These are phyloP conservation scores for Neurospora tetrasperma DNA, from an alignment of 495 filamentous ascomycete genomes.

Conservation along the genomic window DNA sequence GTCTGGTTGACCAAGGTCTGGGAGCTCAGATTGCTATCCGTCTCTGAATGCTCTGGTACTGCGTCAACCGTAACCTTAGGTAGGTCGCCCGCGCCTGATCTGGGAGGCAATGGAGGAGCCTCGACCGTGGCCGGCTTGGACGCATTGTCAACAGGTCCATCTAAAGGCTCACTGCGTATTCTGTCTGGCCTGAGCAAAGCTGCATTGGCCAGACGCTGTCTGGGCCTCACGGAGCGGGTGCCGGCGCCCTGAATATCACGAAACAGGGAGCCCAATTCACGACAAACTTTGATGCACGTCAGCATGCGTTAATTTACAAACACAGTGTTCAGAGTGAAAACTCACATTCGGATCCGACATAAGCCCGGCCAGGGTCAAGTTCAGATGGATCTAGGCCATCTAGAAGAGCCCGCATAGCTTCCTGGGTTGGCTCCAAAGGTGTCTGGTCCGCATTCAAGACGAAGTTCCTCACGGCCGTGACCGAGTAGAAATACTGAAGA, in stretches of 20 bases:
- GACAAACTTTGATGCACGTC: slow-evolving; percentile 43
- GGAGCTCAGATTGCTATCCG: slow-evolving; percentile 29
- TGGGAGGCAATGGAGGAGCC: slow-evolving; percentile 22
- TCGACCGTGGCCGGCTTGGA: not conserved
- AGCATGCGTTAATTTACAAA: not conserved
- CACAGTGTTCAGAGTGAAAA: slow-evolving; percentile 4
- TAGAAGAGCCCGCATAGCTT: slow-evolving; percentile 48
- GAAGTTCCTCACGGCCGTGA: slow-evolving; percentile 72
- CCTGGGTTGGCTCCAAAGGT: slow-evolving; percentile 50
- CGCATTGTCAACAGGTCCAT: not conserved
- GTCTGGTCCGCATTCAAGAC: slow-evolving; percentile 61
- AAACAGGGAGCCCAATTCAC: slow-evolving; percentile 66
- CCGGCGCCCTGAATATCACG: slow-evolving; percentile 52
- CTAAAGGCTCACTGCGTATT: slow-evolving; percentile 7
- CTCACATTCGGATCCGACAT: slow-evolving; percentile 49
- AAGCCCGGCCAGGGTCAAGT: slow-evolving; percentile 30
- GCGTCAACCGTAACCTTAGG: slow-evolving; percentile 11
- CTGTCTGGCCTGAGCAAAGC: slow-evolving; percentile 36
- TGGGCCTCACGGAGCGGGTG: slow-evolving; percentile 49
- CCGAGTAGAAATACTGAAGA: slow-evolving; percentile 87
- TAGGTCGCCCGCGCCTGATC: slow-evolving; percentile 6
- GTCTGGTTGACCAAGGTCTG: slow-evolving; percentile 34
- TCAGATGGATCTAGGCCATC: slow-evolving; percentile 42
- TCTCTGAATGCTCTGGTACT: slow-evolving; percentile 15
- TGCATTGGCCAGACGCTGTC: slow-evolving; percentile 71